Conservation (phyloP, 2,329 filamentous ascomycete species). For the Talaromyces sp. region DNA sequence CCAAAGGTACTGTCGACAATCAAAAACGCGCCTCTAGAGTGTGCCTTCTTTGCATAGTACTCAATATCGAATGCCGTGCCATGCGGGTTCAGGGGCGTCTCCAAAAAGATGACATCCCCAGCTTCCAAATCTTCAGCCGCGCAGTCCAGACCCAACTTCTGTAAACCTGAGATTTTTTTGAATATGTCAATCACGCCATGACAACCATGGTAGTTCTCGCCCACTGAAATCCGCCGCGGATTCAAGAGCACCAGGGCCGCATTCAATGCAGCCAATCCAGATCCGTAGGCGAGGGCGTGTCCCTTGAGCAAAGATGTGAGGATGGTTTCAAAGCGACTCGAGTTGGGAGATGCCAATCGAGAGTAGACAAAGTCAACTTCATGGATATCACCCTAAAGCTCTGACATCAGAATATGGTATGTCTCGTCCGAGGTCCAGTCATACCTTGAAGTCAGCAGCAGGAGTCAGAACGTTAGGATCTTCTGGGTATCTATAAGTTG, state of each 20-base stretch:
- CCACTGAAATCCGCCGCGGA: constrained; percentile 76
- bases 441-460: constrained; percentile 47
- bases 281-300: constrained; percentile 70
- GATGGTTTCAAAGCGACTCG: constrained; percentile 77
- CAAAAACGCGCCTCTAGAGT: constrained; percentile 65
- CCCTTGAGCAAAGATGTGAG: constrained; percentile 64
- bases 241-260: constrained; percentile 79
- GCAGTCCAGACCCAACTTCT: constrained; percentile 67
- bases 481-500: constrained; percentile 68
- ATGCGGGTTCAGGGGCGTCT: constrained; percentile 89
- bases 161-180: constrained; percentile 67
- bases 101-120: constrained; percentile 84
- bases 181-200: constrained; percentile 76
- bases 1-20: constrained; percentile 90
- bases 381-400: not conserved
- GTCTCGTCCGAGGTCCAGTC: constrained; percentile 13
- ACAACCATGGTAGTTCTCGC: constrained; percentile 86
- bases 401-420: not conserved
- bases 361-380: constrained; percentile 68
- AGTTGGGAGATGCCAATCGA: constrained; percentile 70
- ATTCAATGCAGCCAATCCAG: constrained; percentile 83
- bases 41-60: constrained; percentile 67
- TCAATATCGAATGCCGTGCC: constrained; percentile 73
- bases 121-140: constrained; percentile 59
- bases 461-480: constrained; percentile 58